Evolutionary conservation across 129 eudicot genomes (phyloP).

Genomic region (Centaurea solstitialis): DNA sequence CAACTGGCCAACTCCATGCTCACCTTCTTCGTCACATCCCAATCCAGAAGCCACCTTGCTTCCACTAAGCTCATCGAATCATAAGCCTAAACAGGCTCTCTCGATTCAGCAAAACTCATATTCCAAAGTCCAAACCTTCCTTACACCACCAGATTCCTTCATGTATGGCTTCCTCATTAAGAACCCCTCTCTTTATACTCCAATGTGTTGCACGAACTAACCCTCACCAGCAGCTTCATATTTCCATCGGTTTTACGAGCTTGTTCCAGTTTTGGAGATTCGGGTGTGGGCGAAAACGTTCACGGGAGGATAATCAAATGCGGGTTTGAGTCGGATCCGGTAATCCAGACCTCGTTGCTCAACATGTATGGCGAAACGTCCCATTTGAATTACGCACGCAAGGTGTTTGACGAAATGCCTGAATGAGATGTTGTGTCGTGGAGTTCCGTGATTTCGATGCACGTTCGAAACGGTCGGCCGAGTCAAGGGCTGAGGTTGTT

Average conservation of each 20-base stretch:
- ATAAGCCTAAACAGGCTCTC: slow-evolving; percentile 55
- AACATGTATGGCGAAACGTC: slow-evolving; percentile 68
- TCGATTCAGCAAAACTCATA: slow-evolving; percentile 43
- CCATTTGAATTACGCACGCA: slow-evolving; percentile 41
- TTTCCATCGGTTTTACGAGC: slow-evolving; percentile 74
- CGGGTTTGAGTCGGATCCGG: slow-evolving; percentile 60
- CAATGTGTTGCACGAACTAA: slow-evolving; percentile 36
- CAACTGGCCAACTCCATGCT: slow-evolving; percentile 63
- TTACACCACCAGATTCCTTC: slow-evolving; percentile 63
- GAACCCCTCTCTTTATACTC: slow-evolving; percentile 52
- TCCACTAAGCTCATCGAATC: slow-evolving; percentile 84
- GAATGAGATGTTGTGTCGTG: slow-evolving; percentile 64
- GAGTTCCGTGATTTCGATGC: slow-evolving; percentile 60
- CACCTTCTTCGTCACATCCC: slow-evolving; percentile 58
- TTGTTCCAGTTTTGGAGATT: slow-evolving; percentile 57
- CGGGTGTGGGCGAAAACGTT: slow-evolving; percentile 53
- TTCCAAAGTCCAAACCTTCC: slow-evolving; percentile 50
- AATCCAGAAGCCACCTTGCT: slow-evolving; percentile 50
- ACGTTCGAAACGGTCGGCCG: slow-evolving; percentile 48
- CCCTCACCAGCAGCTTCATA: slow-evolving; percentile 48
- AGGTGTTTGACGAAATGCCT: slow-evolving; percentile 63
- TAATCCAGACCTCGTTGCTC: slow-evolving; percentile 65
- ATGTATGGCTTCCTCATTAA: slow-evolving; percentile 77
- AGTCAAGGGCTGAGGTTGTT: slow-evolving; percentile 60
- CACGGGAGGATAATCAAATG: slow-evolving; percentile 65